phyloP scores from a whole-genome alignment of 2,329 filamentous ascomycete species.

The Hirsutella minnesotensis region DNA sequence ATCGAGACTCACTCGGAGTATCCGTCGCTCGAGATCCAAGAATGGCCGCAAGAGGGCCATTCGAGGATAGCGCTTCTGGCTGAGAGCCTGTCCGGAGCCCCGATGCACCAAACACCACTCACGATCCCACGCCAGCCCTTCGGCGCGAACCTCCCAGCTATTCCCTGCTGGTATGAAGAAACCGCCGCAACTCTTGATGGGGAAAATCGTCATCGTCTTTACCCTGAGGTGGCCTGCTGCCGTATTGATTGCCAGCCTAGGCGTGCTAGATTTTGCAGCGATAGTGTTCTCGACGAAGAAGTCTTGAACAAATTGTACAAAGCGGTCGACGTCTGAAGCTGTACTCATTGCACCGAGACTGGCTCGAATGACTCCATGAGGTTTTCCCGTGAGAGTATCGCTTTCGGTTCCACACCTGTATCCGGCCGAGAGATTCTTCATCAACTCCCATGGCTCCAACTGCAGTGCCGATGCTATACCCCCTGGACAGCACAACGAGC shows the following conservation, averaged over 20 bases:
- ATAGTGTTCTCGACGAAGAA: slow-evolving; percentile 37
- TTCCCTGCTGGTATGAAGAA: slow-evolving; percentile 53
- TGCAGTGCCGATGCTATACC: slow-evolving; percentile 64
- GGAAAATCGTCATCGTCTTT: slow-evolving; percentile 65
- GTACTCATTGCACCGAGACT: slow-evolving; percentile 90
- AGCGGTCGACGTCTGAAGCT: slow-evolving; percentile 56
- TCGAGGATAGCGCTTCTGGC: slow-evolving; percentile 74
- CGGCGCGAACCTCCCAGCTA: slow-evolving; percentile 65
- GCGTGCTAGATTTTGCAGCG: background rate
- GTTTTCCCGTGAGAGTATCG: slow-evolving; percentile 72
- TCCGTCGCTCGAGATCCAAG: slow-evolving; percentile 57
- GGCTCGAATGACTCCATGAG: slow-evolving; percentile 74
- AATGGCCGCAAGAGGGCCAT: slow-evolving; percentile 76
- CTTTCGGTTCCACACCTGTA: slow-evolving; percentile 75
- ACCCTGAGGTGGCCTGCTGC: slow-evolving; percentile 23
- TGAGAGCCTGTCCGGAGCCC: slow-evolving; percentile 73
- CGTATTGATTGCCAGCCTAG: background rate
- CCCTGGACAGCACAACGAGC: slow-evolving; percentile 85
- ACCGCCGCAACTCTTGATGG: slow-evolving; percentile 87
- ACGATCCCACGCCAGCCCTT: slow-evolving; percentile 87
- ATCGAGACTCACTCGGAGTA: slow-evolving; percentile 48
- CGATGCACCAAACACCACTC: slow-evolving; percentile 93
- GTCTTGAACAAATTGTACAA: slow-evolving; percentile 60
- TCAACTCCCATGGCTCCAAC: slow-evolving; percentile 72
- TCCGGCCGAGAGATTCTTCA: slow-evolving; percentile 71